These are phyloP conservation scores for Gentiana straminea DNA, from an alignment of 257 asterid genomes.

Conservation along the genomic window DNA sequence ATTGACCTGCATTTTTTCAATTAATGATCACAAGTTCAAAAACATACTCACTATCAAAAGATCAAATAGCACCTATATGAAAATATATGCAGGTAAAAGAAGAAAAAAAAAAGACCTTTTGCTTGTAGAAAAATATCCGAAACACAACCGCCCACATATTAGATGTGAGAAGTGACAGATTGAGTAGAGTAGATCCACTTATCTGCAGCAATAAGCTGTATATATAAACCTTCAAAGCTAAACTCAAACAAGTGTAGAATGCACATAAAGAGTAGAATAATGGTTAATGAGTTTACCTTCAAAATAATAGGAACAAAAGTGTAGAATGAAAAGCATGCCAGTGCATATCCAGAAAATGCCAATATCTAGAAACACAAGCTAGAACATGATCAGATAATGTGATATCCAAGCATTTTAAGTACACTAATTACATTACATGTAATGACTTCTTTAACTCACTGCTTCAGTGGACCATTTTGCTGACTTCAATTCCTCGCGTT, in stretches of 20 bases:
- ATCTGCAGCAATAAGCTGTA: slow-evolving; percentile 22
- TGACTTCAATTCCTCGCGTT: slow-evolving; percentile 41
- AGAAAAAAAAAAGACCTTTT: slow-evolving; percentile 23
- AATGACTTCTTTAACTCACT: slow-evolving; percentile 26
- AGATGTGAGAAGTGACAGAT: slow-evolving; percentile 71
- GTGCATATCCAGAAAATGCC: slow-evolving; percentile 33
- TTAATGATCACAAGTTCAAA: neutral
- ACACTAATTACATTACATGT: neutral
- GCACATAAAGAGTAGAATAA: no score
- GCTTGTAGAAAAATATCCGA: slow-evolving; percentile 61
- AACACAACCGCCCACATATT: slow-evolving; percentile 75
- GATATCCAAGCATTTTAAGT: neutral
- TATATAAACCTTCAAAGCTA: neutral
- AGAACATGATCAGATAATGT: neutral
- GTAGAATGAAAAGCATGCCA: slow-evolving; percentile 44
- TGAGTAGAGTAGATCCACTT: slow-evolving; percentile 69
- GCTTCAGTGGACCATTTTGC: slow-evolving; percentile 42
- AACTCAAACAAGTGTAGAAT: neutral
- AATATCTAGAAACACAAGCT: slow-evolving; percentile 27
- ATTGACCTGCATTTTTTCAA: slow-evolving; percentile 42
- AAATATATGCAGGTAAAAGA: neutral
- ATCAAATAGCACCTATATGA: neutral
- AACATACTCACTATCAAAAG: no score
- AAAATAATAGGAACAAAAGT: slow-evolving; percentile 38
- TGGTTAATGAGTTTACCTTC: slow-evolving; percentile 20